Base-by-base conservation (phyloP, 345 rosid species). In the Geranium rotundifolium region DNA sequence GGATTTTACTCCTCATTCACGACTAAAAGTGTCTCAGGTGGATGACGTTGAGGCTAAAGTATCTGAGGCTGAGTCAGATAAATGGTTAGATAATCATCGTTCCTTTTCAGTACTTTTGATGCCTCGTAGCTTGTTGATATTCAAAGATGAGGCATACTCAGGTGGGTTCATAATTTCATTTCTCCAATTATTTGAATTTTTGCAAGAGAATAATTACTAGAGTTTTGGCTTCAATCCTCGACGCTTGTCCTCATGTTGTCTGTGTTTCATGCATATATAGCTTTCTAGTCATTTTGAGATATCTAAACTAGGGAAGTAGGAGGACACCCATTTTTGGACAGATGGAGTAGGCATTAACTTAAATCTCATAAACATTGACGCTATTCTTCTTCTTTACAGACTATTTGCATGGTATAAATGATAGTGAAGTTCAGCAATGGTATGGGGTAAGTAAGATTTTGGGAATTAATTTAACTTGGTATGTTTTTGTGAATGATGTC, bases 91-190 rank as follows among this genome's bases (percentile, higher is more conserved):
- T 55, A 70, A 72, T 62, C 83, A 67, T 61, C 69, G 49, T 31
- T 74, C 95, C 2, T 85, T 85, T 69, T 87, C 98, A 16, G 71
- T 85, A 5, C 63, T 82, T 63, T 64, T 92, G 83, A 83, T 80
- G 93, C 93, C 98, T 75, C 76, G 77, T 16, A 87, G 98, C 67
- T 76, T 92, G 76, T 69, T 89, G 62, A 85, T 89, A 75, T 92
- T 92, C 83, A 89, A 87, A 81, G 98, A 87, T 52, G 68, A 71
- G 20, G 82, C 89, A 19, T 91, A 91, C 61, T 69, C 84, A 41
- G 84, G 95, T 75, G 74, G 69, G 75, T 63, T 29, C 64, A 12
- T 59, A 19, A 39, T 3, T 8, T 17, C 14, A 41, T 13, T 18
- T 1, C 46, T 31, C 39, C 19, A 27, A 60, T 19, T 4, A 8